Evolutionary conservation across 2,329 filamentous ascomycete species (phyloP).

Genomic region (Tetracladium maxilliforme): DNA sequence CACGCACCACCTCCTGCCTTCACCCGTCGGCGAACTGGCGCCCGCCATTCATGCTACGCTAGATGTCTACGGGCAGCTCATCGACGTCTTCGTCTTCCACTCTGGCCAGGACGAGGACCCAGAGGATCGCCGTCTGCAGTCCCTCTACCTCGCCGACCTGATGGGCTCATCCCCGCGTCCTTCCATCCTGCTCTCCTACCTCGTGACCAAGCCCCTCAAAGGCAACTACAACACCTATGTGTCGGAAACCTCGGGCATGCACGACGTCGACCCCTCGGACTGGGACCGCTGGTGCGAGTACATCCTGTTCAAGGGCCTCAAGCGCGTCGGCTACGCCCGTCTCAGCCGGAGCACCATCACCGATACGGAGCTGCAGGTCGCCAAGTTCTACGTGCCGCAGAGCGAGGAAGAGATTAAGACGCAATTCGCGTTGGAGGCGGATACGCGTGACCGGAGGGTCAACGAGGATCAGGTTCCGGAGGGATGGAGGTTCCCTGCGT

Average conservation of each 20-base stretch:
- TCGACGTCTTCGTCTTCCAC: constrained; percentile 97
- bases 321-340: constrained; percentile 76
- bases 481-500: constrained; percentile 66
- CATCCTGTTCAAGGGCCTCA: constrained; percentile 83
- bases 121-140: constrained; percentile 78
- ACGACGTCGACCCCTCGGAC: constrained; percentile 81
- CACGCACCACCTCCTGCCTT: constrained; percentile 87
- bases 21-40: constrained; percentile 84
- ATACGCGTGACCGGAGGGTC: constrained; percentile 41
- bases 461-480: constrained; percentile 60
- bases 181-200: constrained; percentile 74
- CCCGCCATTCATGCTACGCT: constrained; percentile 95
- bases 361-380: constrained; percentile 92
- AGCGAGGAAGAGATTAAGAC: constrained; percentile 39
- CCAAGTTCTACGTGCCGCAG: constrained; percentile 79
- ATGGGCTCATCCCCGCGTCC: constrained; percentile 78
- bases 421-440: constrained; percentile 24
- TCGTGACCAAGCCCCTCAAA: constrained; percentile 78
- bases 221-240: constrained; percentile 98
- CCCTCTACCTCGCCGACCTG: constrained; percentile 69
- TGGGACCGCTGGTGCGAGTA: constrained; percentile 99
- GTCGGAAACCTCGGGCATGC: constrained; percentile 74
- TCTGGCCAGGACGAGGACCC: constrained; percentile 95
- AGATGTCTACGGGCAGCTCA: constrained; percentile 74
- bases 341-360: constrained; percentile 86